These are phyloP conservation scores for Aspergillus ochraceoroseus DNA, from an alignment of 2,329 filamentous ascomycete genomes.

Conservation along the genomic window DNA sequence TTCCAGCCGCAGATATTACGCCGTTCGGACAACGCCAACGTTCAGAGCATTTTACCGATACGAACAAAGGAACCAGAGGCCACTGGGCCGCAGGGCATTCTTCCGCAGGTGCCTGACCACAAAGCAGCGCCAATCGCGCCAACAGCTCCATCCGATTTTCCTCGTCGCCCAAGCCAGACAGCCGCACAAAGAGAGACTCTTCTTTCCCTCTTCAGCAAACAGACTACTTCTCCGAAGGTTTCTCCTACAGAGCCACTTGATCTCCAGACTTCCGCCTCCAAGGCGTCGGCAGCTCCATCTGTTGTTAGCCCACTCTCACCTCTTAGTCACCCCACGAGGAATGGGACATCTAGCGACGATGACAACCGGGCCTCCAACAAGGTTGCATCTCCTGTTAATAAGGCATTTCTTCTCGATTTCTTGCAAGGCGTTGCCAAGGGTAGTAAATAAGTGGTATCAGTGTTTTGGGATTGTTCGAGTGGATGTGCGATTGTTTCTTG, in stretches of 20 bases:
- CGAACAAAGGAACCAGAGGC: slow-evolving; percentile 25
- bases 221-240: slow-evolving; percentile 26
- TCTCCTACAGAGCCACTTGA: slow-evolving; percentile 22
- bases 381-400: slow-evolving; percentile 61
- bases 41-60: slow-evolving; percentile 23
- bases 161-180: slow-evolving; percentile 42
- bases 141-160: slow-evolving; percentile 25
- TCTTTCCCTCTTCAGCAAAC: slow-evolving; percentile 61
- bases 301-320: slow-evolving; percentile 33
- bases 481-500: slow-evolving; percentile 5
- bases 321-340: slow-evolving; percentile 20
- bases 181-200: slow-evolving; percentile 47
- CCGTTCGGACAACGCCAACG: slow-evolving; percentile 43
- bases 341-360: slow-evolving; percentile 20
- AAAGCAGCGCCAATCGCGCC: slow-evolving; percentile 19
- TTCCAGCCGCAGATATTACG: slow-evolving; percentile 54
- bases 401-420: slow-evolving; percentile 71
- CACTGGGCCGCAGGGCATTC: slow-evolving; percentile 14
- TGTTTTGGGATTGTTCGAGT: background rate
- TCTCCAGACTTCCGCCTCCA: slow-evolving; percentile 19
- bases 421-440: slow-evolving; percentile 55
- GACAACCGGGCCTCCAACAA: slow-evolving; percentile 46
- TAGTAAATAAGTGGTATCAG: slow-evolving; percentile 27
- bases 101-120: slow-evolving; percentile 7
- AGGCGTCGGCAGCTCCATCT: slow-evolving; percentile 23